Evolutionary conservation across 805 yeast species (phyloP), one percentile per base, ranked within the genome.

Genomic region (Cyberlindnera mrakii): DNA sequence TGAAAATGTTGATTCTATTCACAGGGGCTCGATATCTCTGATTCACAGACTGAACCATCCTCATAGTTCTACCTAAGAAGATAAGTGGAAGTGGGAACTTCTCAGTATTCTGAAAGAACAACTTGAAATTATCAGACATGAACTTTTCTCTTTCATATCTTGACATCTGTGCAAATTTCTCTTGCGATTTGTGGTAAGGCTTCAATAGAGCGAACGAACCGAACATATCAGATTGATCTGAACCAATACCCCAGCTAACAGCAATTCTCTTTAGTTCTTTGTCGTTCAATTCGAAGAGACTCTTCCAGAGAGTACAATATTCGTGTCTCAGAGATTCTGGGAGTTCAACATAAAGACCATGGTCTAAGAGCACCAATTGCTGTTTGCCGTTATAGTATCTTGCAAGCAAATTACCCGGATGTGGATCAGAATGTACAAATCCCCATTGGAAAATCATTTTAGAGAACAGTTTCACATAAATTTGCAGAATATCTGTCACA

Each of bases 341-440:
- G 45, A 82, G 71, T 17, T 67, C 62, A 17, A 83, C 75, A 53
- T 82, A 85, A 20, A 85, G 64, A 0, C 95, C 95, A 57, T 84
- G 91, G 57, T 85, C 95, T 36, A 85, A 61, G 39, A 85, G 65
- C 25, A 85, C 88, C 31, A 83, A 63, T 54, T 83, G 78, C 52
- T 75, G 83, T 13, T 41, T 41, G 5, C 56, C 52, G 5, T 50
- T 48, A 13, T 64, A 58, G 25, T 58, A 53, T 32, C 89, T 64
- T 4, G 80, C 77, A 43, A 85, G 57, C 50, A 85, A 61, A 57
- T 85, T 85, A 6, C 95, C 95, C 1, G 93, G 93, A 53, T 85
- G 95, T 11, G 91, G 86, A 44, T 80, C 85, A 29, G 82, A 71
- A 54, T 80, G 85, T n/a, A 80, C 74, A 44, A 76, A 67, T 15